Conservation (phyloP, 768 basidiomycete species). For the Atractiella rhizophila region DNA sequence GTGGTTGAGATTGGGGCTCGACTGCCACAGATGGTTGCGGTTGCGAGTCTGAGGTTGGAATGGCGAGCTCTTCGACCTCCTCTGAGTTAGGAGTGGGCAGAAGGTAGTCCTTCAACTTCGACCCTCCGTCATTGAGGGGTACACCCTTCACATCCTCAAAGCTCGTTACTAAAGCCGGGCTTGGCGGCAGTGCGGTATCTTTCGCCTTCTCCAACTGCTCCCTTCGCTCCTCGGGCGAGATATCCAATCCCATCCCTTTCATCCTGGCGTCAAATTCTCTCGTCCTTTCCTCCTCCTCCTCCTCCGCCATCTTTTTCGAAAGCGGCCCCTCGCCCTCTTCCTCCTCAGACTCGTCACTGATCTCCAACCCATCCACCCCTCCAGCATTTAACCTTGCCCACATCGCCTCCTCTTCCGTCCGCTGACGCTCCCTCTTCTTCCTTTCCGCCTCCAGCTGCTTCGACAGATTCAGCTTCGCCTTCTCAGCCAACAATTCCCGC, state of each 20-base stretch:
- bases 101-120: no score
- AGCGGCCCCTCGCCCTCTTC: constrained; percentile 26
- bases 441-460: constrained; percentile 14
- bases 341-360: constrained; percentile 29
- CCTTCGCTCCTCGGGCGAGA: no score
- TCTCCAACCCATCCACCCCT: constrained; percentile 17
- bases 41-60: no score
- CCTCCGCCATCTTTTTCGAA: constrained; percentile 20
- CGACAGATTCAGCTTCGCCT: constrained; percentile 22
- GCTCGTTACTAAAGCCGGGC: not conserved
- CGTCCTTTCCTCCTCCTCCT: constrained; percentile 32
- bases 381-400: constrained; percentile 9
- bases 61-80: no score
- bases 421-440: constrained; percentile 14
- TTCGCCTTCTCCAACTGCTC: not conserved
- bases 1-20: no score
- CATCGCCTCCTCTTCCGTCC: constrained; percentile 11
- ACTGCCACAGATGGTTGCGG: no score
- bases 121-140: no score
- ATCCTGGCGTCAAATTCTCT: constrained; percentile 20
- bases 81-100: no score
- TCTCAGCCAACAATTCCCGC: constrained; percentile 22
- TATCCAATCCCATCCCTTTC: not conserved
- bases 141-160: no score
- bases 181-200: not conserved